phyloP scores from a whole-genome alignment of 2,329 filamentous ascomycete genomes.

The Ophiostoma tasmaniense region DNA sequence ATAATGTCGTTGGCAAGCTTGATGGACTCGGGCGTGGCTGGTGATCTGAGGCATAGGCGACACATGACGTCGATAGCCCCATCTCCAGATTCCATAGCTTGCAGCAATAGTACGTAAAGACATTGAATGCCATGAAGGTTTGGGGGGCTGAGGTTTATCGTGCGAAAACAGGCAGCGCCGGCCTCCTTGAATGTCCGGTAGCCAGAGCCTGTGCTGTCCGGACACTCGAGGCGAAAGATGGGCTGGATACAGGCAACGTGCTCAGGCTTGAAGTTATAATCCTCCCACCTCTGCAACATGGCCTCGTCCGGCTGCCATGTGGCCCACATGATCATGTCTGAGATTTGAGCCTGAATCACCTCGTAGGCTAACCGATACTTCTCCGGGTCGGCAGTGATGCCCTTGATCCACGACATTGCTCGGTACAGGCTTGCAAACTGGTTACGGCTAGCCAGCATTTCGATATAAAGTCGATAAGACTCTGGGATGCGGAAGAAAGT shows the following conservation, averaged over 20 bases:
- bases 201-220: conserved; percentile 19
- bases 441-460: conserved; percentile 1
- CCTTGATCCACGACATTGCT: conserved; percentile 12
- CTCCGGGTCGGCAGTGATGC: conserved; percentile 27
- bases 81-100: conserved; percentile 16
- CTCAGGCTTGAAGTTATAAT: conserved; percentile 16
- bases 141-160: conserved; percentile 12
- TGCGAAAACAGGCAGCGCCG: conserved; percentile 17
- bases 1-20: conserved; percentile 19
- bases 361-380: conserved; percentile 28
- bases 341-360: conserved; percentile 18
- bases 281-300: conserved; percentile 21
- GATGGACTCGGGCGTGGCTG: conserved; percentile 17
- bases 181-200: conserved; percentile 19
- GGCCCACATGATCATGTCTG: conserved; percentile 17
- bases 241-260: conserved; percentile 17
- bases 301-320: conserved; percentile 22
- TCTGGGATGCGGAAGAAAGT: conserved; percentile 12
- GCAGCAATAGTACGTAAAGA: conserved; percentile 16
- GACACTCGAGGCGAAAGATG: conserved; percentile 23
- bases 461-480: conserved; percentile 5
- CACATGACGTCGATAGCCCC: conserved; percentile 20
- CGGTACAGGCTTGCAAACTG: conserved; percentile 12
- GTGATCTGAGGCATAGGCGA: conserved; percentile 17
- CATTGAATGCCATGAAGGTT: conserved; percentile 14